phyloP scores from a whole-genome alignment of 2,329 filamentous ascomycete genomes.

The Chaetomium sp. region DNA sequence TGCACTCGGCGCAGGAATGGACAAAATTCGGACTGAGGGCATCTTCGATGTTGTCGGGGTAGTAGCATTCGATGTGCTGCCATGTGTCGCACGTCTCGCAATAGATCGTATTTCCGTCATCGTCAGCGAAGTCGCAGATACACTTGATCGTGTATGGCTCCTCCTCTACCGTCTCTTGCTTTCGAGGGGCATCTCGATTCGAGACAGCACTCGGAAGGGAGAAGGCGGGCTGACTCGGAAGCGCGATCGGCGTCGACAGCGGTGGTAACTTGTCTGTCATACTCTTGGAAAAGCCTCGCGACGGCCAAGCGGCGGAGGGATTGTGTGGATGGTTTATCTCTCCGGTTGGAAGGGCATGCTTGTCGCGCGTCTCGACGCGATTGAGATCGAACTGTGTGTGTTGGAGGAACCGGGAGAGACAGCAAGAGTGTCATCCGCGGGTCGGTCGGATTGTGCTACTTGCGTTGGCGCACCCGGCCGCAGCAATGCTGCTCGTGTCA shows the following conservation, averaged over 20 bases:
- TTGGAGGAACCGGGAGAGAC: constrained; percentile 24
- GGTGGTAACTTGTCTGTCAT: constrained; percentile 62
- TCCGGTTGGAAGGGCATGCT: constrained; percentile 61
- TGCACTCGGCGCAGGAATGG: constrained; percentile 89
- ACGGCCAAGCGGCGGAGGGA: constrained; percentile 41
- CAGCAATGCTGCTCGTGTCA: constrained; percentile 10
- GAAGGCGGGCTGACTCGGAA: constrained; percentile 54
- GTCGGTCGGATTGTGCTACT: constrained; percentile 22
- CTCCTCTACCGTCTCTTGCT: constrained; percentile 66
- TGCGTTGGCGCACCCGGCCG: constrained; percentile 19
- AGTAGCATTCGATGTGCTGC: constrained; percentile 98
- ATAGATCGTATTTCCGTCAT: constrained; percentile 96
- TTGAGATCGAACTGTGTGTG: constrained; percentile 24
- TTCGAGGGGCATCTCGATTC: constrained; percentile 48
- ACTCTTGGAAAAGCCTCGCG: constrained; percentile 55
- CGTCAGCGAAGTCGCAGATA: constrained; percentile 89
- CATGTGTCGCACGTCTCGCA: constrained; percentile 96
- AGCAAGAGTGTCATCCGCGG: constrained; percentile 33
- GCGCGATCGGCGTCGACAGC: constrained; percentile 58
- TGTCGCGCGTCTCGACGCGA: constrained; percentile 51
- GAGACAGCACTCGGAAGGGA: constrained; percentile 45
- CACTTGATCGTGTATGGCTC: constrained; percentile 96
- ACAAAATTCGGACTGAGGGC: constrained; percentile 70
- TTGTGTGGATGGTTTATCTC: constrained; percentile 52
- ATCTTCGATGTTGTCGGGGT: constrained; percentile 71